Conservation (phyloP, 371 early-diverging fungal genomes). For the Mucor circinelloides region DNA sequence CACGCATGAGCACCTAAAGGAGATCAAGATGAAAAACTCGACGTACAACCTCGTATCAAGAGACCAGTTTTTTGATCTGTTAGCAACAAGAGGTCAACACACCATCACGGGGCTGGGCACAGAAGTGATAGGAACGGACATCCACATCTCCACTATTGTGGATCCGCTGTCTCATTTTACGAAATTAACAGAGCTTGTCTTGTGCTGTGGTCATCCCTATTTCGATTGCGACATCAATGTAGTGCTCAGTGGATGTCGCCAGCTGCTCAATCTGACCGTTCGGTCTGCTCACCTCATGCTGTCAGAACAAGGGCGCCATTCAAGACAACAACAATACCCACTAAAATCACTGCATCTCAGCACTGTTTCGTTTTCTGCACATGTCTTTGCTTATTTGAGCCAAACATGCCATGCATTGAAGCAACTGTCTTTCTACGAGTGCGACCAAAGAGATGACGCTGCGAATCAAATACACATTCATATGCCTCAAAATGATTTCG, state of each 20-base stretch:
- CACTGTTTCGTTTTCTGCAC: not conserved
- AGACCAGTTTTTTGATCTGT: not conserved
- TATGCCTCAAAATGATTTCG: constrained; percentile 7
- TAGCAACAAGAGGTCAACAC: not conserved
- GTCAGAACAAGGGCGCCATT: not conserved
- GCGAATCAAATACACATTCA: not conserved
- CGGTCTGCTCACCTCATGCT: constrained; percentile 6
- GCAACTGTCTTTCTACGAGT: constrained; percentile 1
- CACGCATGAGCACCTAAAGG: not conserved
- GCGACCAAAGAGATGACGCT: not conserved
- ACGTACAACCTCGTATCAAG: not conserved
- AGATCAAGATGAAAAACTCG: constrained; percentile 1
- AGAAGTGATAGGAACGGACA: constrained; percentile 7
- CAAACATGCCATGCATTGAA: not conserved
- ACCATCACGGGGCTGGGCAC: constrained; percentile 6
- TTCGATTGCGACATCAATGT: constrained; percentile 4
- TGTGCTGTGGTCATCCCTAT: constrained; percentile 11
- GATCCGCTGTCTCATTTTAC: not conserved
- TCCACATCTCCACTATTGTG: not conserved
- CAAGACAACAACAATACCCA: not conserved
- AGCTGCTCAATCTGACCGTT: not conserved
- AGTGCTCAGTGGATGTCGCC: not conserved
- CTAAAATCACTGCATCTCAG: constrained; percentile 1
- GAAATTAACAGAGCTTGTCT: not conserved
- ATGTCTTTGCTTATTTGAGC: constrained; percentile 2